These are phyloP conservation scores for Kluyveromyces sp. DNA, from an alignment of 1,139 yeast species.

Conservation along the genomic window DNA sequence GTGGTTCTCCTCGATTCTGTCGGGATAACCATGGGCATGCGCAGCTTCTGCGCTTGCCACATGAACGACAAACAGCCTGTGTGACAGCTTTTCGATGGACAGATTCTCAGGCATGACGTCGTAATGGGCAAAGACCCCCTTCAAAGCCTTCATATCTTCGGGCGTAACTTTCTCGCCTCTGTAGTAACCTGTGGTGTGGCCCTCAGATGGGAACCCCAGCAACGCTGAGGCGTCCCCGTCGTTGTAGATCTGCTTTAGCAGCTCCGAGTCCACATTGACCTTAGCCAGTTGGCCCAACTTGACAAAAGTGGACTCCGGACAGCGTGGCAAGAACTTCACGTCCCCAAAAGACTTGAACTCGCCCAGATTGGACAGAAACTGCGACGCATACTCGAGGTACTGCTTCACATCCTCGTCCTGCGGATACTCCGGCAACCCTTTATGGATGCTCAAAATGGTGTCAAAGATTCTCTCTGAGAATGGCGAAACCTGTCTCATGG, in stretches of 20 bases:
- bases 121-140: constrained; percentile 46
- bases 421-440: constrained; percentile 48
- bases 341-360: constrained; percentile 89
- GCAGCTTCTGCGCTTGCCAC: constrained; percentile 55
- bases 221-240: constrained; percentile 42
- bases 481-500: constrained; percentile 74
- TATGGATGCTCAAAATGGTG: constrained; percentile 54
- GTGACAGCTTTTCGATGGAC: constrained; percentile 50
- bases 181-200: constrained; percentile 72
- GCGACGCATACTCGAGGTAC: constrained; percentile 74
- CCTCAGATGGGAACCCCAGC: constrained; percentile 73
- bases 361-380: constrained; percentile 73
- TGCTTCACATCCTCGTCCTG: constrained; percentile 33
- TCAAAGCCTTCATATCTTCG: constrained; percentile 55
- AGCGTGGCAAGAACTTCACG: constrained; percentile 68
- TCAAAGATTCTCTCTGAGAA: constrained; percentile 74
- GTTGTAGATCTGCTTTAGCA: constrained; percentile 39
- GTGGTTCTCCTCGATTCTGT: constrained; percentile 32
- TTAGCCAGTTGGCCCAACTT: constrained; percentile 34
- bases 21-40: constrained; percentile 38
- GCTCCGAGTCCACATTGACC: constrained; percentile 36
- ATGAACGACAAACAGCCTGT: constrained; percentile 43
- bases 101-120: constrained; percentile 81
- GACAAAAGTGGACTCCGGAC: constrained; percentile 44
- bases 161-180: constrained; percentile 42